A percentile compares a stretch with the other conserved stretches of the same genome.
Conservation (phyloP, 345 rosid species). For the Trapa incisa region DNA sequence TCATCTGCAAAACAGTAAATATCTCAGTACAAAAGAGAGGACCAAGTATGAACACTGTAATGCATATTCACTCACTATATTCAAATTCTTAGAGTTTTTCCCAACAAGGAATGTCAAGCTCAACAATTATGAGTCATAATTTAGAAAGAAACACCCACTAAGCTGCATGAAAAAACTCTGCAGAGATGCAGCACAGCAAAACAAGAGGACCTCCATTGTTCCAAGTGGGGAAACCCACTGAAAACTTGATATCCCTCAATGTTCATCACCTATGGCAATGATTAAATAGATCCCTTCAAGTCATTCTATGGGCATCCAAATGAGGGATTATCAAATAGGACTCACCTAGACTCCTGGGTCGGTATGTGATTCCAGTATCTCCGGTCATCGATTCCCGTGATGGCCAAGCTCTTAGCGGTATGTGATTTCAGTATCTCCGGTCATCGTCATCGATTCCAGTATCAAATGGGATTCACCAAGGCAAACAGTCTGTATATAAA, state of each 20-base stretch:
- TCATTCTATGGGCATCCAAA: neutral
- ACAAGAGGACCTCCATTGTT: no score
- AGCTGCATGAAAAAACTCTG: no score
- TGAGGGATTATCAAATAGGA: neutral
- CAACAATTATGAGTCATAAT: neutral
- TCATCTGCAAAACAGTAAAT: neutral
- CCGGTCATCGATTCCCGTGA: constrained; percentile 88
- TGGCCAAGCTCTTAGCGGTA: constrained; percentile 47
- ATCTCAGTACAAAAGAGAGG: neutral
- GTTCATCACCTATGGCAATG: neutral
- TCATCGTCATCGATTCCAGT: constrained; percentile 29
- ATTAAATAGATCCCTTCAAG: neutral
- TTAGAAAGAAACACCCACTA: no score
- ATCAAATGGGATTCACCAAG: neutral
- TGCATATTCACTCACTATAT: no score
- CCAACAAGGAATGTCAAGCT: neutral
- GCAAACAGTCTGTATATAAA: neutral
- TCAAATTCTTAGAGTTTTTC: no score
- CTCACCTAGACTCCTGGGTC: constrained; percentile 80
- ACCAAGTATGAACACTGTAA: neutral
- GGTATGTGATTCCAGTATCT: constrained; percentile 84
- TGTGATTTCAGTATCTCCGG: constrained; percentile 85
- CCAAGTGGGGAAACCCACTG: neutral
- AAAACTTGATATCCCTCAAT: neutral
- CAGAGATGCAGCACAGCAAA: no score